phyloP scores from a whole-genome alignment of 1,284 basidiomycete species.

The Cutaneotrichosporon cavernicola region DNA sequence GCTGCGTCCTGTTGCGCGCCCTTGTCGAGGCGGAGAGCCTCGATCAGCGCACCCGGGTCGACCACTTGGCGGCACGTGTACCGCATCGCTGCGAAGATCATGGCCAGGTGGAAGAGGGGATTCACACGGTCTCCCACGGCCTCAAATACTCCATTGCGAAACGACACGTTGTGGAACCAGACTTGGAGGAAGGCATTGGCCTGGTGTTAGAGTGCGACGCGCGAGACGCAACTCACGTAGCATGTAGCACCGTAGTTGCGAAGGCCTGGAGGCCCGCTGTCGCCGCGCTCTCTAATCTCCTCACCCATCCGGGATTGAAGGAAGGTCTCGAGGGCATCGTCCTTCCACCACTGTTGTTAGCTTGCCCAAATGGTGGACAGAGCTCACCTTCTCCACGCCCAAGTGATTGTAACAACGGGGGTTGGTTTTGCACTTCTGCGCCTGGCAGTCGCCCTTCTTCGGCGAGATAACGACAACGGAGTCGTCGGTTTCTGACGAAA shows the following conservation, averaged over 20 bases:
- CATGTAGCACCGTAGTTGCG: constrained; percentile 93
- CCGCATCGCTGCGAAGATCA: constrained; percentile 72
- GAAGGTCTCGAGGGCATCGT: constrained; percentile 60
- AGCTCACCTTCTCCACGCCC: constrained; percentile 63
- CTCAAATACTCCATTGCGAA: constrained; percentile 62
- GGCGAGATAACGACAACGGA: constrained; percentile 4
- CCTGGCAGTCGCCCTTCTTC: constrained; percentile 57
- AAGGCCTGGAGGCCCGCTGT: constrained; percentile 67
- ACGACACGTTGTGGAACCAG: constrained; percentile 65
- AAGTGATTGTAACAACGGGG: constrained; percentile 81
- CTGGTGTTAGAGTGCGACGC: constrained; percentile 29
- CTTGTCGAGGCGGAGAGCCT: constrained; percentile 72
- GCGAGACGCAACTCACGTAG: constrained; percentile 57
- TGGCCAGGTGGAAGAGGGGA: constrained; percentile 57
- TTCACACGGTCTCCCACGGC: constrained; percentile 54
- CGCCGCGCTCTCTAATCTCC: constrained; percentile 58
- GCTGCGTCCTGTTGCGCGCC: constrained; percentile 91
- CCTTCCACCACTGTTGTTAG: constrained; percentile 56
- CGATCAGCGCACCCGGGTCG: constrained; percentile 77
- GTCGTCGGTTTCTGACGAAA: background rate
- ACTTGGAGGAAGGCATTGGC: constrained; percentile 86
- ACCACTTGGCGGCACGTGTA: constrained; percentile 66
- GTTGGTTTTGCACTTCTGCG: constrained; percentile 67
- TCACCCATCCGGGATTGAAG: constrained; percentile 61
- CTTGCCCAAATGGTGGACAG: constrained; percentile 55